Percentiles rank a stretch among this genome's conserved stretches.
Evolutionary conservation across 2,329 filamentous ascomycete species (phyloP).

Genomic region (Fusarium coicis): DNA sequence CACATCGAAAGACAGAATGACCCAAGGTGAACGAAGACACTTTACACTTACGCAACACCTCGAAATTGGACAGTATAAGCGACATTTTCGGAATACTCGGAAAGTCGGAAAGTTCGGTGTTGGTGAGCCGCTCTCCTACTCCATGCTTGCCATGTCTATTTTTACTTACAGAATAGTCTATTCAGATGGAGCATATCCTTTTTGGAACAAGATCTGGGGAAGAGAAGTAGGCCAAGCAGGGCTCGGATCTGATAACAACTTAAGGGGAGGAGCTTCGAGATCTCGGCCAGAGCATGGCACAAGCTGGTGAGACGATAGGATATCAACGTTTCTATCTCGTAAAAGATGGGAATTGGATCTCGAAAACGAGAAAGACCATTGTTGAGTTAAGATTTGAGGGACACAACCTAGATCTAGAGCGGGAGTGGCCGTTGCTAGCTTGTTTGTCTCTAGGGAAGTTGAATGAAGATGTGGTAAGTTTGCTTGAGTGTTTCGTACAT

Average conservation of each 20-base stretch:
- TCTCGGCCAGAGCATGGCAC: neutral
- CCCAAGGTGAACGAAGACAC: too few relatives aligned
- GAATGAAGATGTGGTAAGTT: neutral
- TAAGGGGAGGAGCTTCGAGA: neutral
- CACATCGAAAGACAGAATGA: neutral
- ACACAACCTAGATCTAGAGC: neutral
- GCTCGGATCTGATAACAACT: neutral
- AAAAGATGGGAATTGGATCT: conserved; percentile 9
- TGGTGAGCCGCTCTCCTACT: neutral
- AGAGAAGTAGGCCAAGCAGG: neutral
- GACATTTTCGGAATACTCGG: neutral
- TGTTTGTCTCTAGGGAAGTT: neutral
- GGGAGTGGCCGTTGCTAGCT: conserved; percentile 34
- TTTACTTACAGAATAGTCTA: neutral
- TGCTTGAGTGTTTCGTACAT: neutral
- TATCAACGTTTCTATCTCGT: conserved; percentile 1
- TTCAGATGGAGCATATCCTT: neutral
- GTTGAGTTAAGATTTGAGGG: neutral
- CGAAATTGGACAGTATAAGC: neutral
- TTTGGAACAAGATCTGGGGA: conserved; percentile 6
- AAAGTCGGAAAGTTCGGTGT: neutral
- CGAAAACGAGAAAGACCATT: neutral
- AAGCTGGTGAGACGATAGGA: neutral
- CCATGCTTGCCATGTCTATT: neutral
- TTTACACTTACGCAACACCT: neutral